These are phyloP conservation scores for Hyaloscypha hepaticicola DNA, from an alignment of 495 filamentous ascomycete species.

Conservation along the genomic window DNA sequence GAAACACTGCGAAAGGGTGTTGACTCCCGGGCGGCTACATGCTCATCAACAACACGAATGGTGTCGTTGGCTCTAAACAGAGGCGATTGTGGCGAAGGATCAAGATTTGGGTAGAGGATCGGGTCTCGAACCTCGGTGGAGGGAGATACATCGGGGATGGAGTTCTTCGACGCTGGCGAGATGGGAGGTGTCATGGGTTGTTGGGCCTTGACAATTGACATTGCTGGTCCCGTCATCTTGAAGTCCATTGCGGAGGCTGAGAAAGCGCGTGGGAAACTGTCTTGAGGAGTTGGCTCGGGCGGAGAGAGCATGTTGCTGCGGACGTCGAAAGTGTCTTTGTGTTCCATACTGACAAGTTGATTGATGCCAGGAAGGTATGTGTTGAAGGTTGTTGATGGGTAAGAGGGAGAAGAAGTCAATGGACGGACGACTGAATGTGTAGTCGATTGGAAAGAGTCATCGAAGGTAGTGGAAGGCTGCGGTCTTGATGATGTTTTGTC, in stretches of 20 bases:
- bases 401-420: slow-evolving; percentile 14
- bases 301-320: slow-evolving; percentile 72
- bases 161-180: slow-evolving; percentile 60
- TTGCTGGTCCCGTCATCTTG: slow-evolving; percentile 43
- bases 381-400: slow-evolving; percentile 18
- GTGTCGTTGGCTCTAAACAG: slow-evolving; percentile 53
- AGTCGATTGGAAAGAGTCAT: slow-evolving; percentile 25
- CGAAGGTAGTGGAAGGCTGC: slow-evolving; percentile 34
- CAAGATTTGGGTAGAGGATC: slow-evolving; percentile 57
- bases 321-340: slow-evolving; percentile 27
- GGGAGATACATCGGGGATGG: slow-evolving; percentile 42
- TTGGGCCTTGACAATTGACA: slow-evolving; percentile 35
- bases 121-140: slow-evolving; percentile 51
- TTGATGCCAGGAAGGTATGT: slow-evolving; percentile 24
- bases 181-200: slow-evolving; percentile 69
- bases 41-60: slow-evolving; percentile 59
- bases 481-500: slow-evolving; percentile 29
- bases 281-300: slow-evolving; percentile 62
- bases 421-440: slow-evolving; percentile 15
- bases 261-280: slow-evolving; percentile 52
- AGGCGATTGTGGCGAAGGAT: slow-evolving; percentile 51
- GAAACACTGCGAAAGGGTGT: slow-evolving; percentile 51
- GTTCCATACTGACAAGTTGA: slow-evolving; percentile 24
- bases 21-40: slow-evolving; percentile 63
- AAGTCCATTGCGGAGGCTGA: slow-evolving; percentile 37